Percentiles rank a stretch among this genome's conserved stretches.
Evolutionary conservation across 257 asterid genomes (phyloP).

Genomic region (Petrea volubilis): DNA sequence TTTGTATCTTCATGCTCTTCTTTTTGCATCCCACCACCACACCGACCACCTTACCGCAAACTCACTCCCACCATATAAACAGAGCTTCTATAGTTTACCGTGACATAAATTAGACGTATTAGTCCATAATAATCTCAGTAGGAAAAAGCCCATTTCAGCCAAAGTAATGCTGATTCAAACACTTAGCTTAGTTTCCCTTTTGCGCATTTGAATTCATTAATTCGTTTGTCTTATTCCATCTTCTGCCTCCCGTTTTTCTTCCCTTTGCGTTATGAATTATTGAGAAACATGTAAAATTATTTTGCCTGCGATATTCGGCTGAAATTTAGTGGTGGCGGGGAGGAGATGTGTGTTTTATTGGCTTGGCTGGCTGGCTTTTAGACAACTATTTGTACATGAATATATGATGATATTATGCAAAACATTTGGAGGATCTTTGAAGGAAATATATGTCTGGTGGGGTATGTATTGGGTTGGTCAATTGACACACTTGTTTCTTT

Average conservation of each 20-base stretch:
- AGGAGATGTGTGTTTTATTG: too few relatives aligned
- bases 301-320: conserved; percentile 20
- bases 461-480: conserved; percentile 37
- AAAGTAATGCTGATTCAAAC: conserved; percentile 33
- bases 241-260: conserved; percentile 7
- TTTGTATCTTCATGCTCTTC: conserved; percentile 17
- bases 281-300: conserved; percentile 31
- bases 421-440: conserved; percentile 46
- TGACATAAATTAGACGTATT: conserved; percentile 36
- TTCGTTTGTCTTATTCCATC: conserved; percentile 50
- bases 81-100: conserved; percentile 29
- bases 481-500: conserved; percentile 35
- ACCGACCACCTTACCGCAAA: conserved; percentile 29
- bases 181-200: conserved; percentile 42
- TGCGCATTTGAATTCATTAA: conserved; percentile 51
- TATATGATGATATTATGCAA: conserved; percentile 38
- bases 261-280: not conserved
- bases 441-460: conserved; percentile 48
- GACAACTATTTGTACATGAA: conserved; percentile 46
- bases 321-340: conserved; percentile 27
- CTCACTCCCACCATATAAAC: not conserved
- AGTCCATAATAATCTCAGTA: conserved; percentile 36
- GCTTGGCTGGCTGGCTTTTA: conserved; percentile 31
- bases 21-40: conserved; percentile 6
- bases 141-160: conserved; percentile 39